phyloP scores from a whole-genome alignment of 2,329 filamentous ascomycete species.

The Orbilia brochopaga region DNA sequence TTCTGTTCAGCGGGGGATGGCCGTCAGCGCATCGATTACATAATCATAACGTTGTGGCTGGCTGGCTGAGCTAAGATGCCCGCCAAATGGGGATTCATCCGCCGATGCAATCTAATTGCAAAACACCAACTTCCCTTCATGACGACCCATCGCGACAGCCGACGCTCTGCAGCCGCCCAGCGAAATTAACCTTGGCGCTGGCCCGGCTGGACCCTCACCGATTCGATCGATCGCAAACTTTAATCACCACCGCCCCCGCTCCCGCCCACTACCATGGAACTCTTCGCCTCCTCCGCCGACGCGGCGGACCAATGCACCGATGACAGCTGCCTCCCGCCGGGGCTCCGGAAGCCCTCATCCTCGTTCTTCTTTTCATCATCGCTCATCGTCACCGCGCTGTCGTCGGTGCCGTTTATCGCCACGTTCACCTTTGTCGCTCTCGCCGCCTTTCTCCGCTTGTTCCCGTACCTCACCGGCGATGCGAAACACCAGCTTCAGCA shows the following conservation, averaged over 20 bases:
- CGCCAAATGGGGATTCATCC: too few species aligned
- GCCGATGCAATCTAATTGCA: too few species aligned
- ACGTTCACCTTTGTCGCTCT: slow-evolving; percentile 31
- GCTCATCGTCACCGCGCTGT: slow-evolving; percentile 21
- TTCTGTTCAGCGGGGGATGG: too few species aligned
- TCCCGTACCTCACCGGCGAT: slow-evolving; percentile 33
- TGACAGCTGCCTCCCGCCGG: slow-evolving; percentile 38
- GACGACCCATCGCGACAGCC: background rate
- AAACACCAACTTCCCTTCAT: too few species aligned
- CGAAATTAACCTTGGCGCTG: background rate
- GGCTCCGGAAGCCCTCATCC: slow-evolving; percentile 5
- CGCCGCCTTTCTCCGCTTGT: slow-evolving; percentile 30
- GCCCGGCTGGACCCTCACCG: background rate
- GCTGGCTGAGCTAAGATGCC: too few species aligned
- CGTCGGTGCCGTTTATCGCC: slow-evolving; percentile 36
- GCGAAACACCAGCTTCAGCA: slow-evolving; percentile 10
- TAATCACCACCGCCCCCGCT: slow-evolving; percentile 1
- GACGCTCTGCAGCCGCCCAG: background rate
- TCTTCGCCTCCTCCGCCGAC: slow-evolving; percentile 13
- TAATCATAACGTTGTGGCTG: too few species aligned
- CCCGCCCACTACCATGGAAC: slow-evolving; percentile 20
- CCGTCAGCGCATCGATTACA: too few species aligned
- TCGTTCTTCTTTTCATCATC: slow-evolving; percentile 21
- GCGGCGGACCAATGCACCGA: slow-evolving; percentile 39
- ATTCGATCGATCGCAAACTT: background rate